These are phyloP conservation scores for Phialophora expanda DNA, from an alignment of 2,329 filamentous ascomycete genomes.

Conservation along the genomic window DNA sequence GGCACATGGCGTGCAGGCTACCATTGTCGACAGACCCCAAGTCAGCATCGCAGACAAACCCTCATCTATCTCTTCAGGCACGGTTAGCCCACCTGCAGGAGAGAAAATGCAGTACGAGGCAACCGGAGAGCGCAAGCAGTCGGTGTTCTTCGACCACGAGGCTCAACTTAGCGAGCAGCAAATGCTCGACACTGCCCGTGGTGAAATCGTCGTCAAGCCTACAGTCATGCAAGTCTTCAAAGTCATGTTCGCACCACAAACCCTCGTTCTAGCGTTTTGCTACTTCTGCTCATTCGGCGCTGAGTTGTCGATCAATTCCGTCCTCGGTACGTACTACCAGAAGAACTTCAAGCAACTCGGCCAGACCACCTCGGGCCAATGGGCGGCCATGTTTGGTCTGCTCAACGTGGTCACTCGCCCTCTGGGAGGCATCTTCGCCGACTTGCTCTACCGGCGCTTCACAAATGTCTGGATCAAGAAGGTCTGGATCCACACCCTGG, in stretches of 20 bases:
- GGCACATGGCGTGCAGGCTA: constrained; percentile 49
- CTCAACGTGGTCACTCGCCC: constrained; percentile 57
- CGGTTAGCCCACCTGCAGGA: constrained; percentile 40
- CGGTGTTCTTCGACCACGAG: constrained; percentile 47
- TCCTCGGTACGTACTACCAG: constrained; percentile 64
- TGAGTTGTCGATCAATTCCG: constrained; percentile 65
- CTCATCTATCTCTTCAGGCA: constrained; percentile 36
- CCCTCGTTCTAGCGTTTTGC: constrained; percentile 57
- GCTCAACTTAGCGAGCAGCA: constrained; percentile 53
- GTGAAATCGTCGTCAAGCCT: constrained; percentile 68
- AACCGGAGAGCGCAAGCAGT: constrained; percentile 39
- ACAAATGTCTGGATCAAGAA: constrained; percentile 67
- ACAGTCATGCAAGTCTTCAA: constrained; percentile 64
- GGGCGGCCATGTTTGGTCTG: constrained; percentile 62
- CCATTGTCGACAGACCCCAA: constrained; percentile 32
- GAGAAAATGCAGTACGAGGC: constrained; percentile 44
- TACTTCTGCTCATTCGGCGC: constrained; percentile 68
- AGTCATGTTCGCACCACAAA: constrained; percentile 66
- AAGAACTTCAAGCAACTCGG: constrained; percentile 61
- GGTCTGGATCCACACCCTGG: constrained; percentile 62
- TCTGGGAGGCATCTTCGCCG: constrained; percentile 58
- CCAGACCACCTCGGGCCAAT: constrained; percentile 62
- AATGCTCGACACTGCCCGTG: constrained; percentile 58
- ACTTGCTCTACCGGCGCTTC: constrained; percentile 58
- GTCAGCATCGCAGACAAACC: constrained; percentile 43